Evolutionary conservation across 805 yeast genomes (phyloP).

Genomic region (Blastobotrys peoriensis): DNA sequence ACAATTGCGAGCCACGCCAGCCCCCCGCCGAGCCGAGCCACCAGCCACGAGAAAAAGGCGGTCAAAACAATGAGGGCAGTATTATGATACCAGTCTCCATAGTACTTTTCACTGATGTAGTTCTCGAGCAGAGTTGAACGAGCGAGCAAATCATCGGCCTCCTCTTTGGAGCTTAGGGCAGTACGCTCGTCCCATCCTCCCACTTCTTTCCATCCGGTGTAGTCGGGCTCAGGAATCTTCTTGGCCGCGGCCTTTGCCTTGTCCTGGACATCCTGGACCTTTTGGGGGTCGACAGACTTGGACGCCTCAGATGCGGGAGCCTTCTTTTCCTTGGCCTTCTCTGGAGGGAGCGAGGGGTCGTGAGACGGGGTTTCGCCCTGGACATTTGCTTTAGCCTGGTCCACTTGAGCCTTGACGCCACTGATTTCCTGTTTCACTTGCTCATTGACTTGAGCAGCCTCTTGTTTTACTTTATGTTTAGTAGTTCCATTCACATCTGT

Average conservation of each 20-base stretch:
- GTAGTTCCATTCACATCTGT: background rate
- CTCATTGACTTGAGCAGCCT: constrained; percentile 5
- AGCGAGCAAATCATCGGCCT: constrained; percentile 61
- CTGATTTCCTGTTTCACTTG: background rate
- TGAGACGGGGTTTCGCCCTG: background rate
- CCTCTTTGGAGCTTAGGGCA: constrained; percentile 52
- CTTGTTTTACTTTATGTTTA: constrained; percentile 6
- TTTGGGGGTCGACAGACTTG: background rate
- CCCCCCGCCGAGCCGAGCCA: constrained; percentile 73
- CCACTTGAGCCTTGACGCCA: background rate
- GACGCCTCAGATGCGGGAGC: background rate
- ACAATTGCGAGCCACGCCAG: constrained; percentile 77
- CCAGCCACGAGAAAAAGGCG: constrained; percentile 65
- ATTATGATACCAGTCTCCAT: constrained; percentile 96
- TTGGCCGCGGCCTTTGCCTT: constrained; percentile 6
- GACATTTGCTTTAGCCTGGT: background rate
- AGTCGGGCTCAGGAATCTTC: constrained; percentile 47
- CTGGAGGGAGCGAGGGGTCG: background rate
- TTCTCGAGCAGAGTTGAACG: constrained; percentile 70
- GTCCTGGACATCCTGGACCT: constrained; percentile 4
- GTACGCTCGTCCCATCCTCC: constrained; percentile 79
- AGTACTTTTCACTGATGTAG: constrained; percentile 64
- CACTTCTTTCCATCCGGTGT: constrained; percentile 91
- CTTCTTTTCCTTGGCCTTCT: background rate
- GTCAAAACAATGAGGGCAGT: constrained; percentile 65